Base-by-base conservation (phyloP, 2,329 filamentous ascomycete genomes). In the Pseudogymnoascus sp. region DNA sequence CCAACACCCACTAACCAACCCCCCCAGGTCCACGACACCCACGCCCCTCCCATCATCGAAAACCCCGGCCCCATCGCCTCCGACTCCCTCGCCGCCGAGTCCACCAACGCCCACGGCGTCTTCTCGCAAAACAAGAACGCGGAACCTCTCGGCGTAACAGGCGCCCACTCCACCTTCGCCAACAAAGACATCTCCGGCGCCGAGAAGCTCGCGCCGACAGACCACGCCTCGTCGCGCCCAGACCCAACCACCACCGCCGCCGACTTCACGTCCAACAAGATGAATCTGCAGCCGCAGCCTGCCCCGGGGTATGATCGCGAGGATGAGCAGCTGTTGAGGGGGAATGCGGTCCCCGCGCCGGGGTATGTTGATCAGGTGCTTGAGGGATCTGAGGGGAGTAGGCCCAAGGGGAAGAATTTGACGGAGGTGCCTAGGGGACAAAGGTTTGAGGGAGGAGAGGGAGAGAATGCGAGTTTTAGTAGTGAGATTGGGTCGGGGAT, bases 81-180 rank as follows among this genome's bases (percentile, higher is more conserved):
- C 12, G 89, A 88, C 74, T 93, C 89, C 6, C 84, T 95, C 4
- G 91, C 91, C 10, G 87, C 85, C 63, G 87, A 93, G 70, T 94
- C 90, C 0, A 75, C 84, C 64, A 76, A 78, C 55, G 68, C 77
- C 21, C 80, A 80, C 63, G 89, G 88, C 66, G 76, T 73, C 11
- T 91, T 90, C 69, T 76, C 81, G 41, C 73, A 80, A 63, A 89
- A 90, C 74, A 77, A 79, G 23, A 77, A 81, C 65, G 77, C 81
- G 63, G 77, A 79, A 41, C 78, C 78, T 5, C 76, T 77, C 33
- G 72, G 74, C 12, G 81, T 85, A 59, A 75, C 77, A 7, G 81
- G 81, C 43, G 67, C 69, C n/a, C 78, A 79, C 55, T 83, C 79
- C 35, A 86, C 80, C 19, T 77, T 82, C 60, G 81, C 80, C 72